Evolutionary conservation across 129 eudicot species (phyloP), one percentile per base, ranked within the genome.

Genomic region (Solidago caesia): DNA sequence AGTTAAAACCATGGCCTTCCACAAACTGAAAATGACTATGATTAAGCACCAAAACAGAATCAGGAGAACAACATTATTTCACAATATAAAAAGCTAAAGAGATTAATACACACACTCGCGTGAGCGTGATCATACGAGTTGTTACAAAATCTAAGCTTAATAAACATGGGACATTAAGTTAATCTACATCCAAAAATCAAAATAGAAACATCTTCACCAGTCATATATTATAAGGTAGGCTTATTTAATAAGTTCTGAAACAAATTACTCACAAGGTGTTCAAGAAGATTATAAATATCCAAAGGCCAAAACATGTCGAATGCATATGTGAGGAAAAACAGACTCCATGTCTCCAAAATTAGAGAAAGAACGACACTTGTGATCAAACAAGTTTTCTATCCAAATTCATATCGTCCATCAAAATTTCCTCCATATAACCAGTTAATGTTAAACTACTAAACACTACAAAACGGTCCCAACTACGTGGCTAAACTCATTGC

Each of bases 241-340:
- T 63, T 64, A 27, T 45, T 49, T 43, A 29, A 60, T 25, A 29
- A 76, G 79, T 29, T 73, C 15, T 48, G 45, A 12, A 13, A 11
- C 13, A 14, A 7, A 3, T 8, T 5, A 21, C 66, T 33, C n/a
- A 51, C 57, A 51, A 11, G 5, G 4, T 8, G 27, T 57, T 57
- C 5, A 6, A 57, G 11, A 21, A 57, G 39, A 33, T 33, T 1
- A 5, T 27, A 57, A 7, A 2, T 48, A 12, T 7, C 5, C 2
- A 12, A 51, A 13, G 57, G 5, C 57, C 57, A 51, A 51, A 51
- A 51, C 6, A 51, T 51, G 57, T 51, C 15, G 5, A 14, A 11
- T 11, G 14, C 16, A 51, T 51, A 51, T 10, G 14, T 10, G 49
- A 57, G 5, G 25, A 10, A 25, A 72, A 43, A 12, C 44, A 44